Evolutionary conservation across 108 stramenopile genomes (phyloP), one percentile per base, ranked within the genome.

Genomic region (Chaetoceros tenuissimus): DNA sequence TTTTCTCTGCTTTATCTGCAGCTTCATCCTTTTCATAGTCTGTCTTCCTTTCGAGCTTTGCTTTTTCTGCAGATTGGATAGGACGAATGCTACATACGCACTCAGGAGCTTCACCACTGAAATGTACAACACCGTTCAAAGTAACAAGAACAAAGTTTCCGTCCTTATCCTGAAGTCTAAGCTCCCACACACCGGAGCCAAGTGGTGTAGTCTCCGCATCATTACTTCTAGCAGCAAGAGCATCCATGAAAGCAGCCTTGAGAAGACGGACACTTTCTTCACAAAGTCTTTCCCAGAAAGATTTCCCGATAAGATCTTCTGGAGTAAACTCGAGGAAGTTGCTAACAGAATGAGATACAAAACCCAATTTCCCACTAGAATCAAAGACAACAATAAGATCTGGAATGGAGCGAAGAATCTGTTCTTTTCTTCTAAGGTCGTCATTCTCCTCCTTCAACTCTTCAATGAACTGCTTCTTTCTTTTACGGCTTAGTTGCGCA

Each of bases 401-500:
- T 24, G 89, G 89, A 52, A 92, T 87, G 2, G 78, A 74, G 20
- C 72, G 66, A 3, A 92, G 75, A 28, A 92, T 92, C 52, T 81
- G 82, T 49, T 83, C 85, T 66, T 87, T 85, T 16, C 85, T 69
- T 48, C 85, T 69, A 26, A 92, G 65, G 20, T 82, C 85, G 40
- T 70, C 69, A 52, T 92, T 92, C 57, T 91, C 85, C 48, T 84
- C 85, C 72, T 84, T 85, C 47, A 96, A 79, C 59, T 96, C 92
- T 59, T 96, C 95, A 51, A 96, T 85, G 53, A 81, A 87, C 57
- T 87, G 81, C 71, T 96, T 96, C 77, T 96, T 96, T 23, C 95
- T 84, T 59, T 92, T 91, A 20, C 95, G 84, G 58, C 83, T 85
- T 3, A 93, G 79, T 56, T 96, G 95, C 0, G 95, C 95, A 5